These are phyloP conservation scores for Apostasia ramifera DNA, from an alignment of 106 monocot species.

Conservation along the genomic window DNA sequence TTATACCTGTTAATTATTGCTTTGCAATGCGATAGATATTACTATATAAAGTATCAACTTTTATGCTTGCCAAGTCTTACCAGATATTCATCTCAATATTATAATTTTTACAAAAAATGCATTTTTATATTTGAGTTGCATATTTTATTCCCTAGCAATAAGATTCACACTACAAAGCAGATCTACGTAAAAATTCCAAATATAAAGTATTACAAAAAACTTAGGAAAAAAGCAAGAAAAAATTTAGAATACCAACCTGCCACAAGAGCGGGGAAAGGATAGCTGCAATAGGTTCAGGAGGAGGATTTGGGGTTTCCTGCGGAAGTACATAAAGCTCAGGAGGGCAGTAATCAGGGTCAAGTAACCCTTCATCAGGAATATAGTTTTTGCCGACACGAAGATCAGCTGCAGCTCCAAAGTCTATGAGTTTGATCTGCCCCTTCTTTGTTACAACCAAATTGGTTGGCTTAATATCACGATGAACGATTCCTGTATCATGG, in stretches of 20 bases:
- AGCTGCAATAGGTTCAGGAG: slow-evolving; percentile 85
- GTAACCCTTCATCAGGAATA: slow-evolving; percentile 60
- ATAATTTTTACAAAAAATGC: too few relatives aligned
- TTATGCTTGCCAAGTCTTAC: too few relatives aligned
- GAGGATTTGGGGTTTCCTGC: slow-evolving; percentile 83
- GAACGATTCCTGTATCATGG: slow-evolving; percentile 84
- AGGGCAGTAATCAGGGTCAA: slow-evolving; percentile 85
- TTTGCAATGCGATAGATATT: too few relatives aligned
- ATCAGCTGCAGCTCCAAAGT: slow-evolving; percentile 90
- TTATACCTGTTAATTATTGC: too few relatives aligned
- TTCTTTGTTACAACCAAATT: slow-evolving; percentile 84
- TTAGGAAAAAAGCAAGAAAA: background rate
- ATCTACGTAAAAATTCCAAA: background rate
- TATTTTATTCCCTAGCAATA: too few relatives aligned
- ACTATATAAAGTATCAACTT: too few relatives aligned
- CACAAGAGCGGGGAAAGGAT: slow-evolving; percentile 84
- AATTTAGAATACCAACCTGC: slow-evolving; percentile 48
- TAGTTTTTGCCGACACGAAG: slow-evolving; percentile 97
- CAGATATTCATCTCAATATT: too few relatives aligned
- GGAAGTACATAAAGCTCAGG: slow-evolving; percentile 87
- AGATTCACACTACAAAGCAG: background rate
- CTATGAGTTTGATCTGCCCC: slow-evolving; percentile 89
- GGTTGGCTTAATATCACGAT: slow-evolving; percentile 89
- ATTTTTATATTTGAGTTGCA: too few relatives aligned
- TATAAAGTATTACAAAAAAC: background rate